Conservation (phyloP, 176 grass and related monocot genomes). For the Phragmites australis region DNA sequence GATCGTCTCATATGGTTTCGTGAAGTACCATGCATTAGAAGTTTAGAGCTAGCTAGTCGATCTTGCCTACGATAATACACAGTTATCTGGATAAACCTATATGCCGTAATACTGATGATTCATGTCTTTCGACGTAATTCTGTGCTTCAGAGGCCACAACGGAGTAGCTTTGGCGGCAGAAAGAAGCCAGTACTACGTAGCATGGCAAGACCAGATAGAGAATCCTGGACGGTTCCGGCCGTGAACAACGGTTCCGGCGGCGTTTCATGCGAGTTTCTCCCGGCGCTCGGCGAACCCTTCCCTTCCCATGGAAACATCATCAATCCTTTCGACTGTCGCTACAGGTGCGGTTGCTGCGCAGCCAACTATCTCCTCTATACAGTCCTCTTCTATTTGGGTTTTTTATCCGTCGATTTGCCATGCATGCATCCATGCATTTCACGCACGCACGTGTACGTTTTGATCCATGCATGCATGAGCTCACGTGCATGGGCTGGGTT, state of each 20-base stretch:
- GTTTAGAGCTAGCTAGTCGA: neutral
- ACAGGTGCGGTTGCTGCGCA: neutral
- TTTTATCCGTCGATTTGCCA: too few species aligned
- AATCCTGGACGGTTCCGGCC: neutral
- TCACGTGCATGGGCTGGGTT: neutral
- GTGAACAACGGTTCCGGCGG: neutral
- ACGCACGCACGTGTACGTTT: neutral
- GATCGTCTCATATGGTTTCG: too few species aligned
- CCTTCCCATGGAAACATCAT: neutral
- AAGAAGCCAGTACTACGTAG: neutral
- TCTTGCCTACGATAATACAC: neutral
- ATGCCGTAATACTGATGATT: neutral
- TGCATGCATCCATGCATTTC: too few species aligned
- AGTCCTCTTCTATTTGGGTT: too few species aligned
- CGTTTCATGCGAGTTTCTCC: constrained; percentile 17
- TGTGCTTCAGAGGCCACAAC: neutral
- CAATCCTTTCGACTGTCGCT: constrained; percentile 15
- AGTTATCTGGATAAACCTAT: constrained; percentile 18
- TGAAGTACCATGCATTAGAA: too few species aligned
- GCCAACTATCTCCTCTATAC: too few species aligned
- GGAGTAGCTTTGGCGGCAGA: neutral
- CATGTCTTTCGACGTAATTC: neutral
- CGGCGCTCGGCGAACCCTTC: constrained; percentile 7
- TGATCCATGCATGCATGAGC: neutral
- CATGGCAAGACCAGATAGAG: neutral